These are phyloP conservation scores for Lepidium aucheri DNA, from an alignment of 345 rosid genomes.

Conservation along the genomic window DNA sequence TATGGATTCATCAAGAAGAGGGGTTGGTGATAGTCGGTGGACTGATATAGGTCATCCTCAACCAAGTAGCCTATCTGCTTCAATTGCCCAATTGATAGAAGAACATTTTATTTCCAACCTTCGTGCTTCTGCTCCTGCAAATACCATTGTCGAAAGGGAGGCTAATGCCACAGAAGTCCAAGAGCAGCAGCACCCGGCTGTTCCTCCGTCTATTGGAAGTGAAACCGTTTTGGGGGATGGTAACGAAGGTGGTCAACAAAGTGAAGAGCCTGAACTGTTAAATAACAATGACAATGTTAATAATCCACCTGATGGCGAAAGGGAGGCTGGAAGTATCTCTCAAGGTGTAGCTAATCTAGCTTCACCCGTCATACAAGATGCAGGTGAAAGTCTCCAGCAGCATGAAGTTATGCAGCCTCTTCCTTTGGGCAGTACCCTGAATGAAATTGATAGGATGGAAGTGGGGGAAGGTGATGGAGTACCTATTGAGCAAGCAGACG, in stretches of 20 bases:
- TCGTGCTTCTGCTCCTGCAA: constrained; percentile 38
- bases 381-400: constrained; percentile 26
- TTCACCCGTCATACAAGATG: constrained; percentile 22
- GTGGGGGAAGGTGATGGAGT: constrained; percentile 50
- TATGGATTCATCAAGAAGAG: constrained; percentile 77
- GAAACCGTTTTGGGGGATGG: constrained; percentile 38
- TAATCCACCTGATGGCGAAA: constrained; percentile 25
- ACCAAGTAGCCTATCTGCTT: constrained; percentile 65
- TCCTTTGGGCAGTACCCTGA: constrained; percentile 43
- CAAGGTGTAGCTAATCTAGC: constrained; percentile 23
- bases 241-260: constrained; percentile 37
- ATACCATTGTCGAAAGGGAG: constrained; percentile 50
- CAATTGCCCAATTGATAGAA: constrained; percentile 83
- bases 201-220: constrained; percentile 35
- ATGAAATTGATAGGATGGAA: constrained; percentile 63
- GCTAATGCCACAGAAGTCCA: constrained; percentile 47
- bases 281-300: constrained; percentile 34
- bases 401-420: constrained; percentile 46
- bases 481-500: constrained; percentile 35
- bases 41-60: constrained; percentile 96
- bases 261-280: constrained; percentile 45
- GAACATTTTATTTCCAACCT: constrained; percentile 72
- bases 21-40: constrained; percentile 85
- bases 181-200: constrained; percentile 49
- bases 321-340: constrained; percentile 29